Percentiles rank a stretch among this genome's conserved stretches.
phyloP scores from a whole-genome alignment of 2,329 filamentous ascomycete species.

The Cercospora zeae-maydis region DNA sequence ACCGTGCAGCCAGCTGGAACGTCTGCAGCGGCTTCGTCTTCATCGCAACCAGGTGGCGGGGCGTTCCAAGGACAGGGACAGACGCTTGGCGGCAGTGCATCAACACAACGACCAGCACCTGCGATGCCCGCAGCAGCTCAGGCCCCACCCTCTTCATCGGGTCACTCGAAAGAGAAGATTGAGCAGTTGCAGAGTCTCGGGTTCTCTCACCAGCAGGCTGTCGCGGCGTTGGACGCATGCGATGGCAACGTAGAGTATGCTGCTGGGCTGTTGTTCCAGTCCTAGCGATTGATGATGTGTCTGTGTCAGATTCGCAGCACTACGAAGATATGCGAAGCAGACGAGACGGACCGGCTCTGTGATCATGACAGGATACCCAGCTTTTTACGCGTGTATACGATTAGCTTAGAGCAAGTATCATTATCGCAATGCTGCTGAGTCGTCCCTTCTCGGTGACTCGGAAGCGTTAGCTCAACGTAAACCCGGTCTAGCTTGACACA shows the following conservation, averaged over 20 bases:
- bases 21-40: constrained; percentile 32
- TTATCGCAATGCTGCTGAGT: background rate
- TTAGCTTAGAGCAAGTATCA: constrained; percentile 7
- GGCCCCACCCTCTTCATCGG: constrained; percentile 15
- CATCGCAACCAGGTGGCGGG: constrained; percentile 22
- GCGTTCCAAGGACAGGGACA: constrained; percentile 35
- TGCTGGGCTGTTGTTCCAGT: constrained; percentile 68
- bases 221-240: constrained; percentile 76
- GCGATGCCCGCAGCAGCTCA: constrained; percentile 18
- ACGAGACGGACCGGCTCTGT: background rate
- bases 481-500: background rate
- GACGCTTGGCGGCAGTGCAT: constrained; percentile 25
- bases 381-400: constrained; percentile 6
- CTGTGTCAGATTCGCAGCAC: background rate
- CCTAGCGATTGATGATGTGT: background rate
- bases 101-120: constrained; percentile 22
- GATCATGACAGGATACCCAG: constrained; percentile 4
- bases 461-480: background rate
- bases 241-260: constrained; percentile 84
- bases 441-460: background rate
- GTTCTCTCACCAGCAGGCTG: constrained; percentile 69
- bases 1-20: constrained; percentile 60
- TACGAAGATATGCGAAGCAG: background rate
- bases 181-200: constrained; percentile 74
- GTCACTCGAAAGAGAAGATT: constrained; percentile 62